phyloP scores from a whole-genome alignment of 192 early-diverging fungal genomes.

The Backusella mclennaniae region DNA sequence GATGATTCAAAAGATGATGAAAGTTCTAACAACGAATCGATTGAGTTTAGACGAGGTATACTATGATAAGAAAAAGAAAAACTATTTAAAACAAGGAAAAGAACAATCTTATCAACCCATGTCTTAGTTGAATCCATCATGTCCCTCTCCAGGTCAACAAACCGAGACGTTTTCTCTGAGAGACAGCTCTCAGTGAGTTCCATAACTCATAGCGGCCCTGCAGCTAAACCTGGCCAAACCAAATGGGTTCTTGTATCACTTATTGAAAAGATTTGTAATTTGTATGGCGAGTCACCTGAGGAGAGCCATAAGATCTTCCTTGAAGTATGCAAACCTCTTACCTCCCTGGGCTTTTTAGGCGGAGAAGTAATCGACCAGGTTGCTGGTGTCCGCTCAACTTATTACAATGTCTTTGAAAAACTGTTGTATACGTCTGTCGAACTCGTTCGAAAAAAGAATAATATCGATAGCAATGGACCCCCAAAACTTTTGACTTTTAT shows the following conservation, averaged over 20 bases:
- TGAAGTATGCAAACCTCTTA: conserved; percentile 81
- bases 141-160: not conserved
- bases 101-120: not conserved
- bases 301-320: conserved; percentile 84
- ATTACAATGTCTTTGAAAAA: conserved; percentile 81
- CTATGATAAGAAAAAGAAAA: not conserved
- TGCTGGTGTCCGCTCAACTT: conserved; percentile 72
- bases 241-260: conserved; percentile 82
- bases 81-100: not conserved
- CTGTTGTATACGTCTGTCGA: conserved; percentile 78
- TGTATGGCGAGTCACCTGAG: conserved; percentile 83
- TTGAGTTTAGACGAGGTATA: conserved; percentile 1
- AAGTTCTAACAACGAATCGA: not conserved
- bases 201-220: not conserved
- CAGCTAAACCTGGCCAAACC: conserved; percentile 52
- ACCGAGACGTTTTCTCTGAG: not conserved
- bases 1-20: not conserved
- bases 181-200: not conserved
- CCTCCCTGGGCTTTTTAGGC: conserved; percentile 76
- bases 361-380: conserved; percentile 66
- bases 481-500: not conserved
- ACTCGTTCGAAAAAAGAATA: conserved; percentile 42
- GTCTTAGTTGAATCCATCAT: not conserved
- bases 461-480: not conserved
- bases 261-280: conserved; percentile 84